phyloP scores from a whole-genome alignment of 345 rosid genomes.

The Lagerstroemia speciosa region DNA sequence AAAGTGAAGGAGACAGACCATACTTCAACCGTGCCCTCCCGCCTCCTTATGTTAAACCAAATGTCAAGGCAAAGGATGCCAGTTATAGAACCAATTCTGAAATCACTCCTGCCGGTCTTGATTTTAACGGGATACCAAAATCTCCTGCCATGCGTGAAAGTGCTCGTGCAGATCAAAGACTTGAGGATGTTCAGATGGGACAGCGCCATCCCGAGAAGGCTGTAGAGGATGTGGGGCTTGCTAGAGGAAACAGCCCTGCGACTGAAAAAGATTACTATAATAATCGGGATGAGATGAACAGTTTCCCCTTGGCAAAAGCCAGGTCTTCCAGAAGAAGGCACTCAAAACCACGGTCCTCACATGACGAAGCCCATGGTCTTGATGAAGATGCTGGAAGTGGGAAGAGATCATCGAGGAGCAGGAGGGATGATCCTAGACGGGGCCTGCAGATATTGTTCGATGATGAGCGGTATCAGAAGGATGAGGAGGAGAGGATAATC shows the following conservation, averaged over 20 bases:
- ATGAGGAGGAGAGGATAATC: constrained; percentile 74
- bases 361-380: constrained; percentile 23
- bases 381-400: constrained; percentile 24
- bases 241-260: constrained; percentile 18
- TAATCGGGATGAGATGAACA: constrained; percentile 19
- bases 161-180: constrained; percentile 10
- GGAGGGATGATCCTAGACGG: constrained; percentile 48
- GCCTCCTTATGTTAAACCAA: constrained; percentile 19
- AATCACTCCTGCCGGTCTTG: constrained; percentile 1
- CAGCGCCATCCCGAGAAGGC: constrained; percentile 21
- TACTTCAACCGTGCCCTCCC: constrained; percentile 35
- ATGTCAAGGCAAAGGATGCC: constrained; percentile 30
- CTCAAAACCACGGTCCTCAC: constrained; percentile 27
- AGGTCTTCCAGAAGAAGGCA: constrained; percentile 57
- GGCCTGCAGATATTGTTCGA: constrained; percentile 61
- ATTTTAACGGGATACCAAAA: constrained; percentile 16
- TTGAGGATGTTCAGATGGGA: constrained; percentile 24
- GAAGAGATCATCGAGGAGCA: constrained; percentile 45
- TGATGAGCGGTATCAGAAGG: constrained; percentile 40
- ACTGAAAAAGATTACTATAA: constrained; percentile 10
- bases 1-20: constrained; percentile 33
- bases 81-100: constrained; percentile 19
- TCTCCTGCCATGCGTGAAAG: constrained; percentile 26
- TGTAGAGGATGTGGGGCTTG: constrained; percentile 16
- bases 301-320: constrained; percentile 37